A percentile compares a stretch with the other conserved stretches of the same genome.
These are phyloP conservation scores for Ilyonectria robusta DNA, from an alignment of 2,329 filamentous ascomycete species.

Conservation along the genomic window DNA sequence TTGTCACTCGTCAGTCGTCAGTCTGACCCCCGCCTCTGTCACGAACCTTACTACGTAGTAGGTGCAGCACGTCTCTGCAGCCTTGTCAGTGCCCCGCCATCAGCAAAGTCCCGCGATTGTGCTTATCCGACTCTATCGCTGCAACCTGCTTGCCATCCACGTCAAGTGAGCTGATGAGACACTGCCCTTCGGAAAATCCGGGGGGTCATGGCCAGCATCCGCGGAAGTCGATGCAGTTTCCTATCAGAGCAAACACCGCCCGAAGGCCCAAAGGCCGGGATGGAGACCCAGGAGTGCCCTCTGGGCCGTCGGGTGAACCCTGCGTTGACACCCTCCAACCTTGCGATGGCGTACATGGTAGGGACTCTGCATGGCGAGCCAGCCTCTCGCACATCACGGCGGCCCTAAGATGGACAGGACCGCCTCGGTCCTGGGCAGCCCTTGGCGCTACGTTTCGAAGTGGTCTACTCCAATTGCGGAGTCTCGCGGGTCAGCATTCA, in stretches of 20 bases:
- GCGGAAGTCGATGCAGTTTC: constrained; percentile 7
- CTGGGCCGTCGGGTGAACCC: constrained; percentile 17
- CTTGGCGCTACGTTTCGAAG: constrained; percentile 6
- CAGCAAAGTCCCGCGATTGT: constrained; percentile 14
- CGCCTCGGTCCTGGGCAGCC: constrained; percentile 20
- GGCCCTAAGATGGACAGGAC: constrained; percentile 1
- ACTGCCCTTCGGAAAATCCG: constrained; percentile 16
- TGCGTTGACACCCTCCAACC: constrained; percentile 21
- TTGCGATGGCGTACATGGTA: constrained; percentile 13
- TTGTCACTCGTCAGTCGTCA: constrained; percentile 36
- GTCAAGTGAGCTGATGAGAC: constrained; percentile 29
- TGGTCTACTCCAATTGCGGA: constrained; percentile 36
- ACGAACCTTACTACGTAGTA: constrained; percentile 30
- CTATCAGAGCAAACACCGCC: constrained; percentile 16
- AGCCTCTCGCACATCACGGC: constrained; percentile 3
- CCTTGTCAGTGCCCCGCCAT: constrained; percentile 42
- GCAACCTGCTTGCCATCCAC: constrained; percentile 24
- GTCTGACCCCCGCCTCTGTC: constrained; percentile 42
- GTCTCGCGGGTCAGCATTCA: constrained; percentile 28
- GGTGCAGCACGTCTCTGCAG: constrained; percentile 42
- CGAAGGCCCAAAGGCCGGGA: neutral
- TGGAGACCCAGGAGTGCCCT: neutral
- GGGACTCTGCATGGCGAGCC: constrained; percentile 7
- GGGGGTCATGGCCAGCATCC: constrained; percentile 1
- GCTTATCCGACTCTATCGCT: constrained; percentile 9